Conservation (phyloP, 306 rosid genomes). For the Mucuna pruriens region DNA sequence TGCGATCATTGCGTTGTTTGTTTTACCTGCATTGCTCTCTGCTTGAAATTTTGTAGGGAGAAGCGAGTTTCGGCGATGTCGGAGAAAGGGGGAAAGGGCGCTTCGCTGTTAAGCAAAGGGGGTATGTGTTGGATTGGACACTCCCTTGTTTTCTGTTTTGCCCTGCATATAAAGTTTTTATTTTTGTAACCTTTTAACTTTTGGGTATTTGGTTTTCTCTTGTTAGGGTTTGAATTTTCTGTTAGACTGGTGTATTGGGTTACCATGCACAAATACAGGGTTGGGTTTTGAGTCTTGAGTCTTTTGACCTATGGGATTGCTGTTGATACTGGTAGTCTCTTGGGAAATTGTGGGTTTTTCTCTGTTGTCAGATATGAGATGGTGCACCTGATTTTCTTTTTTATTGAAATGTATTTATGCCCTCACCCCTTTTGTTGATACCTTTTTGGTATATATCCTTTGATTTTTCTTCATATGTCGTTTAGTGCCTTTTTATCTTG, state of each 20-base stretch:
- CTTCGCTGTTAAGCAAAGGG: constrained; percentile 46
- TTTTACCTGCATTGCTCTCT: constrained; percentile 38
- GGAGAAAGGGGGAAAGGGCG: constrained; percentile 77
- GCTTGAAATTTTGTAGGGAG: constrained; percentile 39
- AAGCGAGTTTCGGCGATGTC: constrained; percentile 47
- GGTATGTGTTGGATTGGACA: constrained; percentile 35
- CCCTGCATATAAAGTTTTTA: constrained; percentile 3
- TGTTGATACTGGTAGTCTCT: background rate
- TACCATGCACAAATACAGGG: background rate
- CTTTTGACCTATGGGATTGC: background rate
- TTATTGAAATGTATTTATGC: background rate
- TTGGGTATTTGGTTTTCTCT: background rate
- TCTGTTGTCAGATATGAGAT: background rate
- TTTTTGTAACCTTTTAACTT: background rate
- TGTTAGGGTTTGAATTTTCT: constrained; percentile 23
- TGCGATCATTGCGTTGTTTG: constrained; percentile 20
- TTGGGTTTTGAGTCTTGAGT: constrained; percentile 32
- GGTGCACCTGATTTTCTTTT: background rate
- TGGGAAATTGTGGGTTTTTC: background rate
- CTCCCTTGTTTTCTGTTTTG: background rate
- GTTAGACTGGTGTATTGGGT: constrained; percentile 27
- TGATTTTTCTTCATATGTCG: constrained; percentile 3
- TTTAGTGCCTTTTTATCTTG: background rate
- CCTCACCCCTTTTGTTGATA: background rate
- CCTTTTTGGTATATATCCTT: background rate